Conservation (phyloP, 2,329 filamentous ascomycete genomes). For the Fusarium sp. region DNA sequence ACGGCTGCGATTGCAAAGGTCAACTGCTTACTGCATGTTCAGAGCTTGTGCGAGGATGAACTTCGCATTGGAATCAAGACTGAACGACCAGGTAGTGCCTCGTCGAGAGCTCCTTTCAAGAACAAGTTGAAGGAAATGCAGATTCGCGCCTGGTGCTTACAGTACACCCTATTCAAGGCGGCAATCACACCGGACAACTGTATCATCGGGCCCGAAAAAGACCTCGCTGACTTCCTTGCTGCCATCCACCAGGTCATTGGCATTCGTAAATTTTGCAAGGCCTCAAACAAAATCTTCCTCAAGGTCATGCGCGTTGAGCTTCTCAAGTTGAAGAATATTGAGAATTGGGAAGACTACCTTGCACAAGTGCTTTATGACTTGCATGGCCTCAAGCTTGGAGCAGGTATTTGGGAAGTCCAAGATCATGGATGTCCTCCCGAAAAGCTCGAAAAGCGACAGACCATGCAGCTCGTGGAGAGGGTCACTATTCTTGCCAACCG, state of each 20-base stretch:
- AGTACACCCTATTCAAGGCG: constrained; percentile 84
- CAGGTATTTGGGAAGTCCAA: constrained; percentile 72
- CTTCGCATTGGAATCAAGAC: constrained; percentile 80
- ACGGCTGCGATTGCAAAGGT: constrained; percentile 79
- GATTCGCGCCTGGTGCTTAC: constrained; percentile 86
- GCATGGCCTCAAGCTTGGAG: constrained; percentile 82
- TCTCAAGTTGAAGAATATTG: constrained; percentile 78
- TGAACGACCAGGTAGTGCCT: constrained; percentile 68
- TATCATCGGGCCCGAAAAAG: constrained; percentile 76
- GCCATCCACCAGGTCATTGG: constrained; percentile 88
- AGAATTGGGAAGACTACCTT: constrained; percentile 88
- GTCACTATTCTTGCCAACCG: constrained; percentile 84
- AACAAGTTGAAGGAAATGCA: constrained; percentile 88
- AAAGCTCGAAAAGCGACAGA: constrained; percentile 82
- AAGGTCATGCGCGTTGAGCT: constrained; percentile 91
- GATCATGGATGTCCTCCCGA: constrained; percentile 86
- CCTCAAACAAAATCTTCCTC: constrained; percentile 87
- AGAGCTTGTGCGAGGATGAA: constrained; percentile 86
- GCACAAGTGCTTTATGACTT: constrained; percentile 87
- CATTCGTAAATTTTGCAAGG: constrained; percentile 85
- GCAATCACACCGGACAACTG: constrained; percentile 76
- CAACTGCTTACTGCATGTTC: constrained; percentile 80
- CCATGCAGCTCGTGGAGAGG: constrained; percentile 84
- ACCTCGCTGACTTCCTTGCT: constrained; percentile 82
- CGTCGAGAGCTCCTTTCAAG: constrained; percentile 69